A percentile compares a stretch with the other conserved stretches of the same genome.
phyloP scores from a whole-genome alignment of 1,284 basidiomycete species.

The Kalmanozyma brasiliensis region DNA sequence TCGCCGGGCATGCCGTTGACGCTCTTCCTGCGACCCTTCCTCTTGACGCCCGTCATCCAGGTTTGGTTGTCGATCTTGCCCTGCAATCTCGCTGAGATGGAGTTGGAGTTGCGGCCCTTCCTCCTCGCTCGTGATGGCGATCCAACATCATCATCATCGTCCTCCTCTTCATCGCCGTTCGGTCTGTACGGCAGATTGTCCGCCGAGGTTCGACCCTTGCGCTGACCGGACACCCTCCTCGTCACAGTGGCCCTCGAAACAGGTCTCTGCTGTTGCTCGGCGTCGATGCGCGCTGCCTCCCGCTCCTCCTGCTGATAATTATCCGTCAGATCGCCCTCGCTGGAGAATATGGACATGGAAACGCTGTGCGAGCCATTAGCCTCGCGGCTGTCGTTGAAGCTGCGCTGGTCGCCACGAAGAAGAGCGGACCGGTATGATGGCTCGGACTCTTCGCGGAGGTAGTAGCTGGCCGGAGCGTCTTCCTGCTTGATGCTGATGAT shows the following conservation, averaged over 20 bases:
- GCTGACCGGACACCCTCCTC: slow-evolving; percentile 28
- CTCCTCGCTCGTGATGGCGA: slow-evolving; percentile 13
- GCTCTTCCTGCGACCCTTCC: slow-evolving; percentile 14
- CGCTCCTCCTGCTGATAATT: slow-evolving; percentile 39
- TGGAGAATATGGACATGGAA: slow-evolving; percentile 45
- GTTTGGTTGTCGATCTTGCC: slow-evolving; percentile 20
- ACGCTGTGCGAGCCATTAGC: slow-evolving; percentile 28
- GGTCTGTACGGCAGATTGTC: slow-evolving; percentile 33
- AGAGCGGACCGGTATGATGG: slow-evolving; percentile 24
- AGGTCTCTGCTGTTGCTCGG: slow-evolving; percentile 8
- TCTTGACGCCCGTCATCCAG: slow-evolving; percentile 28
- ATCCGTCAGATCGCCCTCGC: slow-evolving; percentile 26
- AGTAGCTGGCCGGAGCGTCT: slow-evolving; percentile 30
- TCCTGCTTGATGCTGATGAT: slow-evolving; percentile 44
- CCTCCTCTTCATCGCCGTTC: slow-evolving; percentile 27
- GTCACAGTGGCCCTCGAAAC: neutral
- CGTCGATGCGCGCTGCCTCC: slow-evolving; percentile 24
- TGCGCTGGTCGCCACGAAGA: slow-evolving; percentile 38
- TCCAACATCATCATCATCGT: slow-evolving; percentile 30
- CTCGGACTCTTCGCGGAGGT: slow-evolving; percentile 20
- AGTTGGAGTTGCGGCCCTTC: slow-evolving; percentile 25
- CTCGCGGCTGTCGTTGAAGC: slow-evolving; percentile 29
- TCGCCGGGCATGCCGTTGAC: slow-evolving; percentile 6
- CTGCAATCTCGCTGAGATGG: slow-evolving; percentile 6
- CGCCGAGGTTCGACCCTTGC: slow-evolving; percentile 25